These are phyloP conservation scores for Talaromyces ruber DNA, from an alignment of 495 filamentous ascomycete species.

Conservation along the genomic window DNA sequence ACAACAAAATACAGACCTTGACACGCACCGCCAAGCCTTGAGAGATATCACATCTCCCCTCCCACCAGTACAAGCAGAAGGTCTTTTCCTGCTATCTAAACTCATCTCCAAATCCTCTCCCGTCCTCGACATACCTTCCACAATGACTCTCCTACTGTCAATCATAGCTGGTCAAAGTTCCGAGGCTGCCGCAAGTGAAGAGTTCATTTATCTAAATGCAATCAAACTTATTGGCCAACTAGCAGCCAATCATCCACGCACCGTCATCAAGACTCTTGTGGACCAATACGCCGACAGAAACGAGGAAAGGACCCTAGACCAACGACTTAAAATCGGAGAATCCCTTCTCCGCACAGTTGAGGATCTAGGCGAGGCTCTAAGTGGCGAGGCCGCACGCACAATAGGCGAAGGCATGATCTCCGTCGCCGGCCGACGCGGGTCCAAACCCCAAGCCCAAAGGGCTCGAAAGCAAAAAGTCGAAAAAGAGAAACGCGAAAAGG, in stretches of 20 bases:
- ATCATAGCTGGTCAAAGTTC: slow-evolving; percentile 48
- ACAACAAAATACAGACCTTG: slow-evolving; percentile 51
- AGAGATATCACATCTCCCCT: slow-evolving; percentile 68
- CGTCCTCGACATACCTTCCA: slow-evolving; percentile 61
- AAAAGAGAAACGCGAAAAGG: slow-evolving; percentile 33
- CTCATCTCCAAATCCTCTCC: slow-evolving; percentile 55
- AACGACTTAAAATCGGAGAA: slow-evolving; percentile 65
- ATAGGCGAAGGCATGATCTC: slow-evolving; percentile 56
- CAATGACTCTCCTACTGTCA: slow-evolving; percentile 56
- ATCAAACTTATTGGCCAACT: slow-evolving; percentile 62
- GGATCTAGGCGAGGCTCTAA: slow-evolving; percentile 52
- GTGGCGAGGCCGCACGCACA: slow-evolving; percentile 45
- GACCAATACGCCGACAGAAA: slow-evolving; percentile 59
- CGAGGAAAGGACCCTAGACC: slow-evolving; percentile 52
- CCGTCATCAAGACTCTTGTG: slow-evolving; percentile 55
- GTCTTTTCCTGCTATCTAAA: slow-evolving; percentile 58
- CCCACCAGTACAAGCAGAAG: slow-evolving; percentile 70
- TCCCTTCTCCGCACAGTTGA: slow-evolving; percentile 61
- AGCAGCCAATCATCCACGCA: slow-evolving; percentile 54
- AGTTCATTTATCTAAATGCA: slow-evolving; percentile 65
- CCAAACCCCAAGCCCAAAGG: slow-evolving; percentile 45
- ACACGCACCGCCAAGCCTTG: slow-evolving; percentile 62
- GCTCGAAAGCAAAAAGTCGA: slow-evolving; percentile 38
- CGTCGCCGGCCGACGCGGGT: slow-evolving; percentile 55
- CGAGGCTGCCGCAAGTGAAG: slow-evolving; percentile 40